Base-by-base conservation (phyloP, 2,329 filamentous ascomycete species). In the Aspergillus persii region DNA sequence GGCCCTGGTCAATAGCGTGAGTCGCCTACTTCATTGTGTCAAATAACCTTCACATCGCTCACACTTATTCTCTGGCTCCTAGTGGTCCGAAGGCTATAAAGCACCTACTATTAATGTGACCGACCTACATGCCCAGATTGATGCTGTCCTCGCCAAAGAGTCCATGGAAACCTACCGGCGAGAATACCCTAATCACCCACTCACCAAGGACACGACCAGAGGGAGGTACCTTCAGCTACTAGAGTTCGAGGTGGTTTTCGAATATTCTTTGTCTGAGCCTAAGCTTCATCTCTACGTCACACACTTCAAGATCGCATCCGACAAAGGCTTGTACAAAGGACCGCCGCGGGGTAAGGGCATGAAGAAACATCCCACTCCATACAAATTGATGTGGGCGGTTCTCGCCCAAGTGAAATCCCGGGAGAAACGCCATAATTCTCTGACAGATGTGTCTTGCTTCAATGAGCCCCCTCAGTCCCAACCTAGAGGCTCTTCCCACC, bases 231-330 rank as follows among this genome's bases (percentile, higher is more conserved):
- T 77, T 27, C 66, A 71, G 54, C 59, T 79, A 49, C 50, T 64
- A 2, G 67, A 72, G 41, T 76, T 76, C 57, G 69, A 74, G 48
- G 61, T 79, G 23, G 67, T 77, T 51, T 67, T 77, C 47, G 66
- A 66, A 36, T 70, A 74, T 61, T 62, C 66, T 31, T 57, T 56
- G 9, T 55, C 62, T 3, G 44, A 58, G 3, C 66, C 71, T 4
- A 65, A 67, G 8, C 18, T 73, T 11, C 61, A 66, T 52, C 55
- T 75, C 15, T 64, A 63, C 15, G 57, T 74, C 46, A 66, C 65
- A 47, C 53, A 61, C 6, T 72, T 73, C 48, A 56, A 47, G 2
- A 65, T 75, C 41, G 61, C 63, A 39, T 69, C 61, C 63, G 61
- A 65, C 9, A 53, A 54, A 23, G 62, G 56, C 46, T 63, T 55